Evolutionary conservation across 768 basidiomycete genomes (phyloP).

Genomic region (Leucogyrophana mollusca): DNA sequence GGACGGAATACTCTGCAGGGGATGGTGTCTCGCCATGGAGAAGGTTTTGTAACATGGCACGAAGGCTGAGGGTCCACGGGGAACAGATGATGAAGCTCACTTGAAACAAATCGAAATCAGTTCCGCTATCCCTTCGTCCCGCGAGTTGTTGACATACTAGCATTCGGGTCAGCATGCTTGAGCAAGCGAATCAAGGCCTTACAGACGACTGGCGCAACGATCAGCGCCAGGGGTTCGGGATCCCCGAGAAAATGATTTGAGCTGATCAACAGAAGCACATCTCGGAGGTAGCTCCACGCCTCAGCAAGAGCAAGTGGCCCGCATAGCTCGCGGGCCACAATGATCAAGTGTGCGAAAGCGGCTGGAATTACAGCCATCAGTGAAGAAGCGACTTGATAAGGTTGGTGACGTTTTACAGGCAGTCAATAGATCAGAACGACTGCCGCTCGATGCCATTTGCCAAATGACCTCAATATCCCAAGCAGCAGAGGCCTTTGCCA

Average conservation of each 20-base stretch:
- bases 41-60: conserved; percentile 35
- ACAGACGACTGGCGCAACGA: conserved; percentile 51
- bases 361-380: conserved; percentile 29
- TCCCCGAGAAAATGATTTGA: conserved; percentile 43
- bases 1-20: conserved; percentile 20
- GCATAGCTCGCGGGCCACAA: conserved; percentile 20
- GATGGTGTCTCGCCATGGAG: conserved; percentile 9
- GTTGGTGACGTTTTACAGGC: conserved; percentile 39
- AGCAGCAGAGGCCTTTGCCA: too few species aligned
- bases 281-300: conserved; percentile 43
- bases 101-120: neutral
- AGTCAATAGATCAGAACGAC: conserved; percentile 32
- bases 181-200: conserved; percentile 43
- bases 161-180: conserved; percentile 16
- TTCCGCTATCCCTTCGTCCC: neutral
- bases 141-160: conserved; percentile 22
- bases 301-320: conserved; percentile 45
- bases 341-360: conserved; percentile 45
- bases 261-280: conserved; percentile 47
- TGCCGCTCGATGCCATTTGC: conserved; percentile 29
- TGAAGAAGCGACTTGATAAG: neutral
- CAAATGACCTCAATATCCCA: conserved; percentile 38
- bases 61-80: conserved; percentile 52
- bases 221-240: conserved; percentile 49
- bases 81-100: conserved; percentile 23